Evolutionary conservation across 2,329 filamentous ascomycete genomes (phyloP), one percentile per base, ranked within the genome.

Genomic region (Aspergillus aculeatinus): DNA sequence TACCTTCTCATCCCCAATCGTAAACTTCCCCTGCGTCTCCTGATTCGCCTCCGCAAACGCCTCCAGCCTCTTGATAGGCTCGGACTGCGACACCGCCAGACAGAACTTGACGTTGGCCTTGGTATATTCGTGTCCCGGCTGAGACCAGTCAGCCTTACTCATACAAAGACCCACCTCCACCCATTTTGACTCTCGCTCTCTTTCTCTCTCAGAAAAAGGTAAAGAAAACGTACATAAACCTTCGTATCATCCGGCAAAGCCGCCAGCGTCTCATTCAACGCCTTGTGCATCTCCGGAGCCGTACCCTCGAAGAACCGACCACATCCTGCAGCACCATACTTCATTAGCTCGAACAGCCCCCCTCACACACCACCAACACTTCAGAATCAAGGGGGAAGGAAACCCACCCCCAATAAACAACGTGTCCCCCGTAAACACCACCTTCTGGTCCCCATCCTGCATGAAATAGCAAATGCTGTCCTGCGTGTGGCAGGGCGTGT

Each of bases 41-140:
- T 88, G 82, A 76, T 97, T 94, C 61, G 84, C 82, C 57, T 90
- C 86, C 1, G 91, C 90, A 74, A 92, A 97, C 0, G 83, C 82
- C 66, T 90, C 82, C 33, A 99, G 82, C 68, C 88, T 89, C 81
- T 90, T 87, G 63, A 97, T 86, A 0, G 90, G 82, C 52, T 90
- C 87, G 48, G 85, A 89, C 70, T 91, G 87, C 58, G 89, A 80
- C 16, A 98, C 89, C 2, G 88, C 89, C 60, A 89, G 79, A 51
- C 87, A 88, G 72, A 99, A 99, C 74, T 92, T 92, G 70, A 95
- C 92, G 72, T 99, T 99, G 55, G 89, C 85, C 77, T 95, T 96
- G n/a, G 95, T 99, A 79, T 99, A 99, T 76, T 98, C 95, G 71
- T 99, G 95, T 4, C 95, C 95, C 19, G 94, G 93, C 89, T 94